Evolutionary conservation across 805 yeast species (phyloP), one percentile per base, ranked within the genome.

Genomic region (Candida nemodendra): DNA sequence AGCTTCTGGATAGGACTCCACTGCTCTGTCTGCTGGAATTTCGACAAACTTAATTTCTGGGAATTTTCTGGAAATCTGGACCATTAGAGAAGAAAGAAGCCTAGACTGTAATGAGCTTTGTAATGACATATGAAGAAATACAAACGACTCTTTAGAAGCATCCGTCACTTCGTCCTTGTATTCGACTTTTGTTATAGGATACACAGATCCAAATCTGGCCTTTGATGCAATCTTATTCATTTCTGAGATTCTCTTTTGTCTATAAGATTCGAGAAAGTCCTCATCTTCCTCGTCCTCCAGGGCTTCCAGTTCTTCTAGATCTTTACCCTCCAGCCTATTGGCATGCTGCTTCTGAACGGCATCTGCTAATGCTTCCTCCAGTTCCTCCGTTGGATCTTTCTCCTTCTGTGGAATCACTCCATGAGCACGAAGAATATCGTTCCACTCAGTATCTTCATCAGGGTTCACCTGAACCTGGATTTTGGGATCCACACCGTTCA

Each of bases 381-480:
- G 59, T 61, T 87, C 84, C 29, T 75, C 86, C 0, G 95, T 79
- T 8, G 96, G 95, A 15, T 95, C 86, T 17, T 90, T 89, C 18
- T 95, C 88, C 52, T 84, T 81, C 56, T 85, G 89, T 1, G 99
- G 99, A 34, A 93, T 87, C 38, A 93, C 79, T 17, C 98, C 98
- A 45, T 90, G 86, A 3, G 78, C 75, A 48, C 99, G 71, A 30
- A 93, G 71, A 48, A 93, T 89, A 62, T 93, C 99, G 59, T 93
- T 93, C 99, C 99, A 93, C 62, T 93, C 99, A 0, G 99, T 93
- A 60, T 93, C 99, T 63, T 93, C 99, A 45, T 76, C 78, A 24
- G 96, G 97, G 63, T 93, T 90, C 38, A 90, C 96, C 62, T 89
- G 87, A 33, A 89, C 89, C 48, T 81, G 87, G 38, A 84, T 71